Conservation (phyloP, 352 stramenopile genomes). For the Pythium dissotocum region DNA sequence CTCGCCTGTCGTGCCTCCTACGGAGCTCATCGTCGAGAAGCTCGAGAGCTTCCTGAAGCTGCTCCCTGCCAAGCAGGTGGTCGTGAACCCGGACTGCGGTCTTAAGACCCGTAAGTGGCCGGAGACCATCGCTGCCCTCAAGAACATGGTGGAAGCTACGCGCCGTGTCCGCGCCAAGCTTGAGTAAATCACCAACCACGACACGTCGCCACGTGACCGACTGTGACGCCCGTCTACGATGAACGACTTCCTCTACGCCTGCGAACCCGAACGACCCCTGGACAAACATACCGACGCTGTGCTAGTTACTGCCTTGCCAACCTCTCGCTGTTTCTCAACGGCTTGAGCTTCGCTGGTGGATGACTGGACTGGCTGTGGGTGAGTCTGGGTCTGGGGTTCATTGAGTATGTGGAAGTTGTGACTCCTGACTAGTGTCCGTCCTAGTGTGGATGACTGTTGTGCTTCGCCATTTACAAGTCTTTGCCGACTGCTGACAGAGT, state of each 20-base stretch:
- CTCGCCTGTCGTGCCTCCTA: constrained; percentile 90
- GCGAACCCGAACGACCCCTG: background rate
- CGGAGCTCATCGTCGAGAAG: constrained; percentile 87
- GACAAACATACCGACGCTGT: background rate
- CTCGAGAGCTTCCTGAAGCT: constrained; percentile 84
- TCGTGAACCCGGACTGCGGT: constrained; percentile 93
- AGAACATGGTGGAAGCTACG: constrained; percentile 89
- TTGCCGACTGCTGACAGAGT: background rate
- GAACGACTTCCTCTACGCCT: background rate
- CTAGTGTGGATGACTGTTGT: background rate
- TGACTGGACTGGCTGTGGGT: background rate
- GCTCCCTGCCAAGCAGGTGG: constrained; percentile 71
- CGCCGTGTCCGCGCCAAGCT: constrained; percentile 67
- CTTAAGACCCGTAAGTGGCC: constrained; percentile 93
- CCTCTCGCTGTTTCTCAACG: background rate
- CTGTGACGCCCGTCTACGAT: background rate
- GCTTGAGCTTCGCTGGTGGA: background rate
- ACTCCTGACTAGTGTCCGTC: background rate
- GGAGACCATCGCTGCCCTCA: constrained; percentile 86
- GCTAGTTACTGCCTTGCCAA: background rate
- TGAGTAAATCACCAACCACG: constrained; percentile 17
- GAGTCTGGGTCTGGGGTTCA: background rate
- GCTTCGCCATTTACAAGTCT: background rate
- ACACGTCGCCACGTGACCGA: constrained; percentile 10
- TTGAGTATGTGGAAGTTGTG: background rate